Percentiles rank a stretch among this genome's conserved stretches.
Conservation (phyloP, 805 yeast species). For the Saturnispora galanensis region DNA sequence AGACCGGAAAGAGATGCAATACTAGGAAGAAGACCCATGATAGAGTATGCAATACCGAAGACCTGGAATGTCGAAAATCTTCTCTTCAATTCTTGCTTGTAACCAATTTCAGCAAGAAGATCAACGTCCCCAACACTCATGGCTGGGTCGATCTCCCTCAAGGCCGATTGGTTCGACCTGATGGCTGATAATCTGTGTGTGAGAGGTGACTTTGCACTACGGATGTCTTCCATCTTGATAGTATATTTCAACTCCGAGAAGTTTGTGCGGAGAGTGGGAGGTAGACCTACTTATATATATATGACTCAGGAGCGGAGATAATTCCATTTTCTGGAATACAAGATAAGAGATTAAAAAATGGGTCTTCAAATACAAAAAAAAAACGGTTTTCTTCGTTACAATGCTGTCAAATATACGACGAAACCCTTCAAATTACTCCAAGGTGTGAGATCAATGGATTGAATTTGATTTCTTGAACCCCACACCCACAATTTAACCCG, state of each 20-base stretch:
- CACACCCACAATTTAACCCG: too few species aligned
- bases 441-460: too few species aligned
- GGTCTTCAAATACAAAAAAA: too few species aligned
- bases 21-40: constrained; percentile 59
- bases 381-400: too few species aligned
- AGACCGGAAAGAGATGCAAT: constrained; percentile 54
- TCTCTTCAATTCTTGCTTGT: constrained; percentile 56
- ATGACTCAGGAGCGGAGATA: not conserved
- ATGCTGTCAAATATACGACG: too few species aligned
- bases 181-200: constrained; percentile 15
- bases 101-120: constrained; percentile 46
- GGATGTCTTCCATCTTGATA: constrained; percentile 1
- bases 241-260: not conserved
- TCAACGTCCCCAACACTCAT: constrained; percentile 23
- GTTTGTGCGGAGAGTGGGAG: not conserved
- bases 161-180: constrained; percentile 17
- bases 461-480: too few species aligned
- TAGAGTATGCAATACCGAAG: constrained; percentile 55
- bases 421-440: too few species aligned
- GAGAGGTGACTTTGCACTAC: constrained; percentile 12
- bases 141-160: constrained; percentile 24
- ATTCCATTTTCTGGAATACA: not conserved
- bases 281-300: not conserved
- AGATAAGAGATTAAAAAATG: not conserved
- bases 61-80: constrained; percentile 48